Evolutionary conservation across 2,329 filamentous ascomycete genomes (phyloP).

Genomic region (Aspergillus sojae): DNA sequence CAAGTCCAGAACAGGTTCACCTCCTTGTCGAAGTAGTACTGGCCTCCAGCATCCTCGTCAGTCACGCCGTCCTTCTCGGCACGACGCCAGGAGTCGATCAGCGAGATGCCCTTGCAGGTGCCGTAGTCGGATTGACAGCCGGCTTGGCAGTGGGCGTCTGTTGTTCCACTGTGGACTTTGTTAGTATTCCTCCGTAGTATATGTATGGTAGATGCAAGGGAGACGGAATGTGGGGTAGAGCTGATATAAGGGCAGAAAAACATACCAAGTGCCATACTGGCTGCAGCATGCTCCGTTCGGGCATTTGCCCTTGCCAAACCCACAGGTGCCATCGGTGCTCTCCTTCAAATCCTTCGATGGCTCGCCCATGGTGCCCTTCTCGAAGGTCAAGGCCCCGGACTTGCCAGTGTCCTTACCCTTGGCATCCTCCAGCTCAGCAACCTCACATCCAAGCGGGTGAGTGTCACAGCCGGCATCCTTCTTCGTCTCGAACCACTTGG

Average conservation of each 20-base stretch:
- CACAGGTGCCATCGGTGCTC: conserved; percentile 37
- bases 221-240: background rate
- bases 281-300: conserved; percentile 37
- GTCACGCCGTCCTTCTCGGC: conserved; percentile 58
- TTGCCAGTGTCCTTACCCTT: conserved; percentile 62
- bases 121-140: conserved; percentile 44
- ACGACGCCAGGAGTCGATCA: conserved; percentile 59
- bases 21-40: conserved; percentile 67
- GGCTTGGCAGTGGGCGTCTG: conserved; percentile 33
- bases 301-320: conserved; percentile 34
- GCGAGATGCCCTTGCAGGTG: conserved; percentile 49
- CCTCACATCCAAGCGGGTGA: conserved; percentile 60
- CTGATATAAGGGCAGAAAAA: background rate
- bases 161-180: conserved; percentile 32
- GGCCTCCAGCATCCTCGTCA: conserved; percentile 62
- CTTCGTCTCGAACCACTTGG: conserved; percentile 66
- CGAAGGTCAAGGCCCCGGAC: conserved; percentile 55
- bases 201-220: background rate
- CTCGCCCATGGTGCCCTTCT: conserved; percentile 32
- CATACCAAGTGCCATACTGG: conserved; percentile 40
- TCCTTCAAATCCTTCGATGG: conserved; percentile 29
- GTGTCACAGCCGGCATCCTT: conserved; percentile 49
- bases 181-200: conserved; percentile 12
- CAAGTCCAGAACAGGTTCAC: conserved; percentile 72
- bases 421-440: conserved; percentile 61